Evolutionary conservation across 768 basidiomycete genomes (phyloP), one percentile per base, ranked within the genome.

Genomic region (Chalciporus chontae): DNA sequence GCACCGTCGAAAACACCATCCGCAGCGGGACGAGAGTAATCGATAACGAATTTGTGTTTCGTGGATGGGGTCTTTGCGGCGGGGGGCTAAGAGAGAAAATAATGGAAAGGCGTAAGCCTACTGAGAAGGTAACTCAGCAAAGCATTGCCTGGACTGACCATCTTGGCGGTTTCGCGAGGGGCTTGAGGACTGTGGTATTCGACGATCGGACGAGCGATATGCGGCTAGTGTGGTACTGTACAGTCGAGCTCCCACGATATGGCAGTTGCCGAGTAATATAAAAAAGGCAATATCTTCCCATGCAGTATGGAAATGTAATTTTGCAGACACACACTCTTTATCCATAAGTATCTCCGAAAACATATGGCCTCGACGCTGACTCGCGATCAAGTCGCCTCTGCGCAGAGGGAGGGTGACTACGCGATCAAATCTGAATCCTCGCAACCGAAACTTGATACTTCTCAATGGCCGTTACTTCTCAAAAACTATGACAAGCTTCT

Each of bases 401-500:
- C 81, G 15, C 89, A 91, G 71, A 73, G 82, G 46, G 73, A 79
- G 19, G 87, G 85, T 21, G 87, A 93, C 66, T 92, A 79, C 61
- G 61, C 83, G 40, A 92, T 95, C 70, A 89, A 92, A 68, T 83
- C 92, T 3, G 88, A 94, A 69, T 71, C 75, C 34, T 69, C 73
- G 8, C 71, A 83, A 6, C 93, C 92, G 8, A 79, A 79, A 59
- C 80, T 95, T 26, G 91, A 98, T 66, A 98, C 96, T 17, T 95
- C 94, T 0, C 79, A 97, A 72, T 99, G 96, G 96, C 96, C 96
- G 31, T 77, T 99, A 8, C 81, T 99, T 5, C 79, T 99, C 51
- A 99, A 97, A 81, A 97, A 99, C 71, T 99, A 98, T 70, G 95
- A 97, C 79, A 95, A 96, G 68, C 75, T 96, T 17, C 84, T 95